Base-by-base conservation (phyloP, 345 rosid genomes). In the Rhodomyrtus tomentosa region DNA sequence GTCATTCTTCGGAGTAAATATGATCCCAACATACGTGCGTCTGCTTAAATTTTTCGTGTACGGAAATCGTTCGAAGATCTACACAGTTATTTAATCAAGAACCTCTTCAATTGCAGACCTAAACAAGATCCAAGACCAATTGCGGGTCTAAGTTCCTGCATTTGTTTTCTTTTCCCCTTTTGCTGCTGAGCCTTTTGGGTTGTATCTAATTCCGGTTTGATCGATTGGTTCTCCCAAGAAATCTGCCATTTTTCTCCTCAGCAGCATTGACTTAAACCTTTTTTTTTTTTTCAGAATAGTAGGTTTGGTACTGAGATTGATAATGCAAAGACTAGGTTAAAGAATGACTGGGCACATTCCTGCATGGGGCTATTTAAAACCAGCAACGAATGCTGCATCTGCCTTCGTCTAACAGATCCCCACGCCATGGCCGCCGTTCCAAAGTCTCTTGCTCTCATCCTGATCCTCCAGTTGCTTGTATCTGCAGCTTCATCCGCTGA, bases 11-110 rank as follows among this genome's bases (percentile, higher is more conserved):
- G 3, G 16, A 62, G 11, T 62, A 15, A 1, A 32, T 32, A 32
- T 16, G 24, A 62, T 16, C 42, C 18, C 42, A 18, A 32, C 18
- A 16, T 29, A 16, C 42, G 0, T 3, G 24, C 6, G 1, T 32
- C 6, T 10, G 76, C 24, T 68, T 68, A 18, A 18, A 68, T 11
- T 8, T 8, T 68, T 9, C 38, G 24, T 45, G 2, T 32, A 16
- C 7, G 42, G 22, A 62, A 62, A 1, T 8, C 8, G 74, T 2
- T 2, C 42, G 4, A 32, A 16, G 74, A 10, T 62, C 15, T 62
- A 40, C 24, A 32, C 0, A 1, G 1, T 8, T 3, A 12, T 15
- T 62, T 7, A 15, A 0, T 32, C 42, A 16, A 0, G 38, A 27
- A 58, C 20, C 38, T 58, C 38, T 27, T 27, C 6, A 13, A 14